Percentiles rank a stretch among this genome's conserved stretches.
Conservation (phyloP, 768 basidiomycete genomes). For the Lactarius akahatsu region DNA sequence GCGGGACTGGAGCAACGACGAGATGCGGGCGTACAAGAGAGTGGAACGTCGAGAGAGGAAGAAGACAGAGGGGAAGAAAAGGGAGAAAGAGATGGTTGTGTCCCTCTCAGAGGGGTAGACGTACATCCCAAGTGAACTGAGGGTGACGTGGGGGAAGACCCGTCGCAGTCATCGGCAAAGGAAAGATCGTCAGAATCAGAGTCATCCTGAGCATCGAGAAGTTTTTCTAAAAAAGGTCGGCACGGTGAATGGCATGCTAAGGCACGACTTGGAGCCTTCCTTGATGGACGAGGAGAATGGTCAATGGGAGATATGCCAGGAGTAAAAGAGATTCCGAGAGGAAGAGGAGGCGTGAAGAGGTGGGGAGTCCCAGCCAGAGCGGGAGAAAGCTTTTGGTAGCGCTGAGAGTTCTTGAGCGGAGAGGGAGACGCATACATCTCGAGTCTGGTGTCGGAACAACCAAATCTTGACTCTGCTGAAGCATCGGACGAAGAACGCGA, state of each 20-base stretch:
- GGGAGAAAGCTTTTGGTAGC: constrained; percentile 17
- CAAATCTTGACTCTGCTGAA: constrained; percentile 6
- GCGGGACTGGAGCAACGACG: background rate
- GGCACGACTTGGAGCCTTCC: background rate
- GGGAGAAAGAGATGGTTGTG: constrained; percentile 20
- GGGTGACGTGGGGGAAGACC: constrained; percentile 16
- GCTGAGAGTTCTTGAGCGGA: constrained; percentile 19
- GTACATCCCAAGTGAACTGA: constrained; percentile 25
- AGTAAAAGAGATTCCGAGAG: constrained; percentile 9
- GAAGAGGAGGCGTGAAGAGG: constrained; percentile 26
- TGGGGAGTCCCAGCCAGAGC: constrained; percentile 25
- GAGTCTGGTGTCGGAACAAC: background rate
- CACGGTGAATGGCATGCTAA: constrained; percentile 8
- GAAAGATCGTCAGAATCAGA: constrained; percentile 20
- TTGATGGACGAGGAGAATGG: constrained; percentile 19
- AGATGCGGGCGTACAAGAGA: constrained; percentile 17
- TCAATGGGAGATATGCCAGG: constrained; percentile 27
- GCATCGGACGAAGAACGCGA: constrained; percentile 17
- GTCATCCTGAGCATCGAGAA: constrained; percentile 19
- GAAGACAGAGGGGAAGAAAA: constrained; percentile 25
- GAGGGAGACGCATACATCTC: constrained; percentile 29
- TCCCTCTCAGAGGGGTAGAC: constrained; percentile 24
- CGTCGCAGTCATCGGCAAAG: constrained; percentile 17
- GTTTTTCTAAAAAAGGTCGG: constrained; percentile 18
- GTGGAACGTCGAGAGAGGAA: constrained; percentile 23